These are phyloP conservation scores for Penicillium antarcticum DNA, from an alignment of 495 filamentous ascomycete genomes.

Conservation along the genomic window DNA sequence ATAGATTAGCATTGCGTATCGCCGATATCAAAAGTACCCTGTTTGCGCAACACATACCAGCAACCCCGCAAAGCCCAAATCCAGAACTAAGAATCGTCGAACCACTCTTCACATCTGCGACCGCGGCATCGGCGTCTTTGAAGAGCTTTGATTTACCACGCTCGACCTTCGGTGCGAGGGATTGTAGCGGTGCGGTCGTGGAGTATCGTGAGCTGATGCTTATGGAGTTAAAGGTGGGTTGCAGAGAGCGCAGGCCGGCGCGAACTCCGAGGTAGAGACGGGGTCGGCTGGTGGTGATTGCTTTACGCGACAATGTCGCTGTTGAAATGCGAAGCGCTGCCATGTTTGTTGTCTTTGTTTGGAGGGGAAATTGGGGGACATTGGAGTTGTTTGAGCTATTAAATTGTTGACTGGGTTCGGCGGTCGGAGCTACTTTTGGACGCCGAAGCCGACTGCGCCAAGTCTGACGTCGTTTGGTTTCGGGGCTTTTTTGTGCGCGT, in stretches of 20 bases:
- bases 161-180: constrained; percentile 32
- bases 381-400: constrained; percentile 7
- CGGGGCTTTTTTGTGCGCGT: neutral
- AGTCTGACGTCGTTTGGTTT: neutral
- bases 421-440: constrained; percentile 43
- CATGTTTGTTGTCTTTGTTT: constrained; percentile 16
- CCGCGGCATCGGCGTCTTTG: constrained; percentile 68
- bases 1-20: neutral
- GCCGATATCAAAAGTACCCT: neutral
- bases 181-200: constrained; percentile 12
- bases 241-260: constrained; percentile 8
- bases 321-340: constrained; percentile 27
- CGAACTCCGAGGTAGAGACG: constrained; percentile 23
- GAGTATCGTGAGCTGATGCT: constrained; percentile 18
- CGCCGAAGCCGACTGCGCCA: constrained; percentile 21
- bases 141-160: constrained; percentile 58
- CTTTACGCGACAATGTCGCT: constrained; percentile 26
- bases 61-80: constrained; percentile 85
- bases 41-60: constrained; percentile 32
- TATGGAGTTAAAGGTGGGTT: constrained; percentile 4
- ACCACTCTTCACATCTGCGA: constrained; percentile 71
- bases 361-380: neutral
- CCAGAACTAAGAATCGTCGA: constrained; percentile 76
- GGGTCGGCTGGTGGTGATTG: constrained; percentile 19
- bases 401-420: constrained; percentile 14